A percentile compares a stretch with the other conserved stretches of the same genome.
phyloP scores from a whole-genome alignment of 2,329 filamentous ascomycete species.

The Colletotrichum destructivum region DNA sequence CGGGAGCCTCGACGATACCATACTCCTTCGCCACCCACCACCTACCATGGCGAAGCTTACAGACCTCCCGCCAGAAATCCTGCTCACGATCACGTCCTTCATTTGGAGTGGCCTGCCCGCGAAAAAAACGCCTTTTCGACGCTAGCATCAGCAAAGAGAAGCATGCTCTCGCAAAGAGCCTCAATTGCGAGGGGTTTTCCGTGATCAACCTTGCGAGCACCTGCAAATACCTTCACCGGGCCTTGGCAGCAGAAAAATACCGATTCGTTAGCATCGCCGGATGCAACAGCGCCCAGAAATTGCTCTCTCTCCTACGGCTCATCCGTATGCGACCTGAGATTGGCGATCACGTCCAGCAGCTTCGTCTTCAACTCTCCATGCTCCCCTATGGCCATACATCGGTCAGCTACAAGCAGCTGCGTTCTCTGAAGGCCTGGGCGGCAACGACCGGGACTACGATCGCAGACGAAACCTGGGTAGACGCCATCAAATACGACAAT shows the following conservation, averaged over 20 bases:
- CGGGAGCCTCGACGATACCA: background rate
- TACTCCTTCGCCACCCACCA: background rate
- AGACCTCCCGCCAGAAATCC: background rate
- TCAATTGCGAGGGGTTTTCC: background rate
- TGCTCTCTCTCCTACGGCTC: background rate
- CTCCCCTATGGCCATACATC: background rate
- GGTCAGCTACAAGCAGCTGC: background rate
- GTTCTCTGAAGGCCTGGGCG: background rate
- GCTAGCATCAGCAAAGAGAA: background rate
- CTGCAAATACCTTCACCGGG: background rate
- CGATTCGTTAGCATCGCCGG: constrained; percentile 4
- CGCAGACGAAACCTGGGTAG: too few species aligned
- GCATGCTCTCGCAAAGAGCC: background rate
- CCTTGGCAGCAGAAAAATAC: background rate
- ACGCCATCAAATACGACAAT: background rate
- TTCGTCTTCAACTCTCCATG: background rate
- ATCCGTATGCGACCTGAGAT: background rate
- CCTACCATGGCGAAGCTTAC: background rate
- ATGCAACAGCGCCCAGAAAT: background rate
- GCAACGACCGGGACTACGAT: background rate
- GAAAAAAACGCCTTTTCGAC: background rate
- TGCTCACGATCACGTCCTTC: background rate
- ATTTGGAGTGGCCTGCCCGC: background rate
- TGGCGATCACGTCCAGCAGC: background rate
- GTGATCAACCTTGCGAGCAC: background rate